Percentiles rank a stretch among this genome's conserved stretches.
Evolutionary conservation across 257 asterid species (phyloP).

Genomic region (Solanum appendiculatum): DNA sequence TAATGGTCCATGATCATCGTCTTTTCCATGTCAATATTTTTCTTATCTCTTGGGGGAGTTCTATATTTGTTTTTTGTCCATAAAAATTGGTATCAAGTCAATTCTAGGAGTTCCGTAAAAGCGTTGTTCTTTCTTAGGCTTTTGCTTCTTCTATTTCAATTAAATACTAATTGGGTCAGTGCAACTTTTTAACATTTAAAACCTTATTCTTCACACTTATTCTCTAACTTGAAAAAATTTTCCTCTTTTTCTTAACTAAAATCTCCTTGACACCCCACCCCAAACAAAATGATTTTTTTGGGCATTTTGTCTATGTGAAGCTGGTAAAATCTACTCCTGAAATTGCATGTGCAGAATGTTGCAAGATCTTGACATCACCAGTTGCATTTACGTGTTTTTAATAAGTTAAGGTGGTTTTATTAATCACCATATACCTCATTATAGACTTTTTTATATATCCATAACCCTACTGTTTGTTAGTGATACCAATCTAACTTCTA

Average conservation of each 20-base stretch:
- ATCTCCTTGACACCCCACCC: background rate
- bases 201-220: background rate
- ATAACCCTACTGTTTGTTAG: background rate
- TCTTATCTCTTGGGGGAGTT: no score
- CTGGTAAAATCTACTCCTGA: no score
- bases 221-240: background rate
- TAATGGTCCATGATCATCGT: background rate
- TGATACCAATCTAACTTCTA: no score
- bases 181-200: background rate
- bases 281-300: background rate
- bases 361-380: background rate
- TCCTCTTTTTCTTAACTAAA: background rate
- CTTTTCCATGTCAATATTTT: background rate
- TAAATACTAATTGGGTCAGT: background rate
- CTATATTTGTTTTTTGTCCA: no score
- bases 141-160: background rate
- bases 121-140: background rate
- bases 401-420: background rate
- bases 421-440: background rate
- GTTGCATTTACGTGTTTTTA: background rate
- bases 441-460: background rate
- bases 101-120: background rate
- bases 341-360: background rate
- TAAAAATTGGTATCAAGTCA: no score
- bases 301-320: background rate